phyloP scores from a whole-genome alignment of 2,329 filamentous ascomycete genomes.

The Seiridium cupressi region DNA sequence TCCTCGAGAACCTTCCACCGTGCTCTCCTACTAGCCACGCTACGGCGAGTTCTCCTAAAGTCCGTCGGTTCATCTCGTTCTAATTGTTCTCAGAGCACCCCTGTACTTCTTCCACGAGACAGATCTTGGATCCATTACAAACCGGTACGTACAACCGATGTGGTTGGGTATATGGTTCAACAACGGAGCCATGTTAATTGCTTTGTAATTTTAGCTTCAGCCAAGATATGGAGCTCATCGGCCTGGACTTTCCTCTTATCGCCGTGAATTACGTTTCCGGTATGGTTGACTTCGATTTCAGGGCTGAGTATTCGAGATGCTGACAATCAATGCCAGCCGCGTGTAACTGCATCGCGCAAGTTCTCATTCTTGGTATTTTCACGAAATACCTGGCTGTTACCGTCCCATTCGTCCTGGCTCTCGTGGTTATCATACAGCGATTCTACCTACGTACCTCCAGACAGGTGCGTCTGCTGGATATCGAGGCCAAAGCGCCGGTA shows the following conservation, averaged over 20 bases:
- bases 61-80: neutral
- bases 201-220: conserved; percentile 1
- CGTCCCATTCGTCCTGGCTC: conserved; percentile 3
- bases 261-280: neutral
- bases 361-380: conserved; percentile 7
- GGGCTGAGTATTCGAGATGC: conserved; percentile 30
- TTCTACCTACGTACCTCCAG: conserved; percentile 33
- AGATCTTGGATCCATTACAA: conserved; percentile 8
- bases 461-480: conserved; percentile 24
- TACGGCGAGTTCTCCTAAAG: neutral
- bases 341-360: neutral
- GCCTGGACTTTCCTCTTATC: neutral
- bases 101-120: conserved; percentile 17
- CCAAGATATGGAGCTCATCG: conserved; percentile 3
- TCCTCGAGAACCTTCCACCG: neutral
- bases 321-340: conserved; percentile 14
- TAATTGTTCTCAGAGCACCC: conserved; percentile 10
- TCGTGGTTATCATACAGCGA: conserved; percentile 26
- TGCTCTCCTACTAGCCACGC: neutral
- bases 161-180: neutral
- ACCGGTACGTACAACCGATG: conserved; percentile 5
- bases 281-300: neutral
- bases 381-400: neutral
- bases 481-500: conserved; percentile 27
- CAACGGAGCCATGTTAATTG: neutral